A percentile compares a stretch with the other conserved stretches of the same genome.
These are phyloP conservation scores for Dioscorea zingiberensis DNA, from an alignment of 106 monocot genomes.

Conservation along the genomic window DNA sequence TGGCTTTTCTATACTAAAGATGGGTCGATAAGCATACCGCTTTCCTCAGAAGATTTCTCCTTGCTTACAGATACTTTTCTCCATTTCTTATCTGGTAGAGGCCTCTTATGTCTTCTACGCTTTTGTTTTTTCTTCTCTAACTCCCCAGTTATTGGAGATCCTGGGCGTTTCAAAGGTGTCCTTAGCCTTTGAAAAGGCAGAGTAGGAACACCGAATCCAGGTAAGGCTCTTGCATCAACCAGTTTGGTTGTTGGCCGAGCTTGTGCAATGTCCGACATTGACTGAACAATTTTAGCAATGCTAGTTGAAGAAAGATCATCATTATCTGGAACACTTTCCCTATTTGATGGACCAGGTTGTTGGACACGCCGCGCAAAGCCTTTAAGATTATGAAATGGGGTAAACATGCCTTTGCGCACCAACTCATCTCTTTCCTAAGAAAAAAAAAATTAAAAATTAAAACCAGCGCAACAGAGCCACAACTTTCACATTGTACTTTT, in stretches of 20 bases:
- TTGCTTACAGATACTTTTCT: conserved; percentile 22
- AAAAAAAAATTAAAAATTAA: conserved; percentile 4
- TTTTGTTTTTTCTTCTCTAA: conserved; percentile 39
- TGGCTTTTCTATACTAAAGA: background rate
- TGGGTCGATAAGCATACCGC: conserved; percentile 25
- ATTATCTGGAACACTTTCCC: conserved; percentile 16
- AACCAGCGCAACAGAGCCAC: background rate
- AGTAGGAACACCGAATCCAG: conserved; percentile 70
- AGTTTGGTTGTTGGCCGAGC: conserved; percentile 75
- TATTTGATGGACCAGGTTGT: conserved; percentile 44
- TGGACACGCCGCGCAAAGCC: conserved; percentile 88
- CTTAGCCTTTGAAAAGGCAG: conserved; percentile 69
- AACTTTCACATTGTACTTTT: background rate
- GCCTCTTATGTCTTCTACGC: conserved; percentile 43
- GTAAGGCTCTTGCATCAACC: conserved; percentile 58
- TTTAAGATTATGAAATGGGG: conserved; percentile 91
- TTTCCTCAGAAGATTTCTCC: conserved; percentile 15
- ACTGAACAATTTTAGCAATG: conserved; percentile 62
- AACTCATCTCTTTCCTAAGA: conserved; percentile 80
- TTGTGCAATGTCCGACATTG: conserved; percentile 60
- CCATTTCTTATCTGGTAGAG: conserved; percentile 84
- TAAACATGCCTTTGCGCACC: conserved; percentile 79
- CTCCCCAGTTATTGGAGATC: conserved; percentile 26
- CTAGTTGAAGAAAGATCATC: conserved; percentile 59
- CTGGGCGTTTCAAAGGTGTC: conserved; percentile 40